Evolutionary conservation across 441 rosid genomes (phyloP), one percentile per base, ranked within the genome.

Genomic region (Cnidoscolus chayamansa): DNA sequence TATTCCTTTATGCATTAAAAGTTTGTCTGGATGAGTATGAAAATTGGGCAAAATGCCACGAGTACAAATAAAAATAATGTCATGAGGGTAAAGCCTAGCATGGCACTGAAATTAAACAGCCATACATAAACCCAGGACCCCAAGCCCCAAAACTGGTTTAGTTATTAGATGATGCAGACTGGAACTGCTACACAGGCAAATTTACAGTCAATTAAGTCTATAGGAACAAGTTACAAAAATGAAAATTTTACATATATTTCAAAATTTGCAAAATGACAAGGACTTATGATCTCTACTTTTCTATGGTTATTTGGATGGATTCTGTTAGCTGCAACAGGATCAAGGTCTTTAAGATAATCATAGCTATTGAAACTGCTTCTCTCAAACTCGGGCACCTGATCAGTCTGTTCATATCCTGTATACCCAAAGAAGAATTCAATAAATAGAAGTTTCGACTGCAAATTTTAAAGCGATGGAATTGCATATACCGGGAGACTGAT

Each of bases 301-400:
- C 97, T 85, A 43, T 72, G 81, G 74, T 94, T 89, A 84, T 94
- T 92, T 9, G 97, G 97, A 77, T 94, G 98, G 70, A 94, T 81
- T 82, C 97, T 86, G 80, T 85, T 86, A 47, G 98, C 98, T 53
- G 97, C 93, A 76, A 84, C 87, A 25, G 99, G 97, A 86, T 94
- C 99, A 67, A 90, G 76, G 56, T 84, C 85, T 78, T 83, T 86
- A 66, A 94, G 93, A 80, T 76, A 82, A 31, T 86, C 93, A 73
- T 87, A 89, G 65, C 86, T 83, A 78, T 58, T 76, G 63, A 77
- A 70, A 78, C 32, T 65, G 56, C 78, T 82, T 71, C 67, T 75
- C 31, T 40, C 82, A 50, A 66, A 71, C 53, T 83, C 79, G 74
- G 74, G 75, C 67, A 73, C 78, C 0, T 51, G 65, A 76, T 80